Evolutionary conservation across 257 asterid genomes (phyloP), one percentile per base, ranked within the genome.

Genomic region (Solanum chiquidenum): DNA sequence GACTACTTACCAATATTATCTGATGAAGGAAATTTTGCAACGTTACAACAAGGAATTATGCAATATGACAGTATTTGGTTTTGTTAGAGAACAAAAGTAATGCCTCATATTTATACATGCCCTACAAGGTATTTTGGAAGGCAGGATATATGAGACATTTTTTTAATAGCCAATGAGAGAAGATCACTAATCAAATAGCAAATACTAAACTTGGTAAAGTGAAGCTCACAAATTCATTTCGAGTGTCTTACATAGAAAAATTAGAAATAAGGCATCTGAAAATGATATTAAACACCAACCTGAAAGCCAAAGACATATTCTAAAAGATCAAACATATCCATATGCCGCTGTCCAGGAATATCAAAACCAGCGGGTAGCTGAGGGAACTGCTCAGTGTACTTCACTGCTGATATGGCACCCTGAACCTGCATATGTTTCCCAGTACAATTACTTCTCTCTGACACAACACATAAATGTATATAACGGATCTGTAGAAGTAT

Each of bases 271-370:
- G 25, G 69, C 40, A 83, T 13, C 38, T 49, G 66, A 58, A 58
- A 83, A 73, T 7, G 84, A n/a, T 3, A 88, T 72, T 68, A 88
- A 77, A 66, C 85, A 68, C 74, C 88, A 83, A 96, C 99, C 98
- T 96, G 99, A 89, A 96, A 96, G 88, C 98, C 98, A 88, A 96
- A 96, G 62, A 94, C 97, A 84, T 90, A 94, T 91, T 95, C 98
- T 94, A 96, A 90, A 62, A 96, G 95, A 91, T 96, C 99, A 92
- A 96, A 95, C 99, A 96, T 95, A 91, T 96, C 99, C 94, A 89
- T 68, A 55, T 92, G 88, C 88, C 98, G 92, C 87, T 92, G 97
- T 86, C 95, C 97, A 89, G 94, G 88, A 86, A 91, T 87, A 89
- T 93, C 93, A 93, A 91, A 93, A 92, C 88, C 93, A 80, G 94